Conservation (phyloP, 345 rosid species). For the Citropsis articulata region DNA sequence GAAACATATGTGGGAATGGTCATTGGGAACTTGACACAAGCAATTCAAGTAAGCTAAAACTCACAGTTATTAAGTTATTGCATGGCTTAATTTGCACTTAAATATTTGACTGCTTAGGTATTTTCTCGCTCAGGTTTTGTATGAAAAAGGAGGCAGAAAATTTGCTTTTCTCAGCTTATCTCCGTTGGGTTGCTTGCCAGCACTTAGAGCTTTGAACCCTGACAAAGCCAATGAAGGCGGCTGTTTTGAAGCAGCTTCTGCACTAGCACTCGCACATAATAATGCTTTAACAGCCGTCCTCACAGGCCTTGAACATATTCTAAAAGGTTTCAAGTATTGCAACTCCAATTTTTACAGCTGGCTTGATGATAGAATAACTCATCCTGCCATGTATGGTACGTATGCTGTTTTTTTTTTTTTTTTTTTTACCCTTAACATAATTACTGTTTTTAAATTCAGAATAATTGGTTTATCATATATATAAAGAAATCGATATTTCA, state of each 20-base stretch:
- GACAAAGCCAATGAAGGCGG: conserved; percentile 28
- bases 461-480: not conserved
- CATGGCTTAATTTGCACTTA: too few species aligned
- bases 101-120: not conserved
- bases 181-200: conserved; percentile 53
- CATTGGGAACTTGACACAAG: conserved; percentile 46
- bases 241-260: conserved; percentile 47
- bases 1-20: conserved; percentile 45
- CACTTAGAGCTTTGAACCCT: conserved; percentile 37
- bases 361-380: conserved; percentile 34
- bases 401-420: not conserved
- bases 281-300: conserved; percentile 38
- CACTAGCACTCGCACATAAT: conserved; percentile 44
- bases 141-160: conserved; percentile 48
- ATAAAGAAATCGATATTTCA: too few species aligned
- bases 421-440: too few species aligned
- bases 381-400: conserved; percentile 41
- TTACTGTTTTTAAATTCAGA: not conserved
- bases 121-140: conserved; percentile 26
- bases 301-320: conserved; percentile 23
- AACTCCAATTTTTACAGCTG: conserved; percentile 42
- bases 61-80: too few species aligned
- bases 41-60: conserved; percentile 38
- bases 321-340: conserved; percentile 39
- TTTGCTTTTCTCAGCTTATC: conserved; percentile 45